Conservation (phyloP, 305 asterid species). For the Solanum chacoense region DNA sequence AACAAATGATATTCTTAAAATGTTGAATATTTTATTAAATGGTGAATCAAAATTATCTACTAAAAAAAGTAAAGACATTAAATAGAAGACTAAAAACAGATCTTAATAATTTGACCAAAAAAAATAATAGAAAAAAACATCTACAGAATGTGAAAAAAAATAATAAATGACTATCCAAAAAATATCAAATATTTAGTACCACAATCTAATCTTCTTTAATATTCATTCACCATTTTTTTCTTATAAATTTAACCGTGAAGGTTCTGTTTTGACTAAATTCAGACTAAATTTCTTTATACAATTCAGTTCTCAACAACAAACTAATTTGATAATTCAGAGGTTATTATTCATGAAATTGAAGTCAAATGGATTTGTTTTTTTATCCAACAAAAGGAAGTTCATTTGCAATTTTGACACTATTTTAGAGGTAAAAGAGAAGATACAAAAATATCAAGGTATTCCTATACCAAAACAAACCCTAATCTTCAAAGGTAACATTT, state of each 20-base stretch:
- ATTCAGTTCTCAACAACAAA: not conserved
- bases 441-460: slow-evolving; percentile 26
- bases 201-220: not conserved
- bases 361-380: slow-evolving; percentile 40
- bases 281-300: not conserved
- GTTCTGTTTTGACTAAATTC: not conserved
- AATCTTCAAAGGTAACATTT: slow-evolving; percentile 34
- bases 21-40: not conserved
- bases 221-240: not conserved
- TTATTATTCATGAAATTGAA: not conserved
- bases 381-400: slow-evolving; percentile 26
- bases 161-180: not conserved
- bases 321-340: not conserved
- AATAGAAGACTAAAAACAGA: not conserved
- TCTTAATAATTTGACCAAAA: not conserved
- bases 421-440: slow-evolving; percentile 52
- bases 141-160: not conserved
- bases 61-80: not conserved
- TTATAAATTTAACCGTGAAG: not conserved
- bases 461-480: slow-evolving; percentile 14
- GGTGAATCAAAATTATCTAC: not conserved
- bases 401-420: slow-evolving; percentile 51
- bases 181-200: not conserved
- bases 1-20: not conserved
- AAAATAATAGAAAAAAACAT: not conserved